Percentiles rank a stretch among this genome's conserved stretches.
Evolutionary conservation across 768 basidiomycete species (phyloP).

Genomic region (Lepiota subincarnata): DNA sequence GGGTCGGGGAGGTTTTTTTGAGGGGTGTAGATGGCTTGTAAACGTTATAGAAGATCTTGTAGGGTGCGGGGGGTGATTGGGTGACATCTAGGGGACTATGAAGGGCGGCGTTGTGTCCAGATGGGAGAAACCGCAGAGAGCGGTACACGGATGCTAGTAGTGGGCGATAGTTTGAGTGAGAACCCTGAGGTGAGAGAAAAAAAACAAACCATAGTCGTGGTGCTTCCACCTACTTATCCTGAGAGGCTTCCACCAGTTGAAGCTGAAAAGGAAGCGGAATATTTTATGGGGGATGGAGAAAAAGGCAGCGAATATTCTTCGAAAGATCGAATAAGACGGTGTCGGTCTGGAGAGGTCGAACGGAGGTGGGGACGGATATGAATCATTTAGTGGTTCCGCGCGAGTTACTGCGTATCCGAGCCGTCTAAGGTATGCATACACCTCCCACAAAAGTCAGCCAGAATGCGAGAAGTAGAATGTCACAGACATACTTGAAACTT

Average conservation of each 20-base stretch:
- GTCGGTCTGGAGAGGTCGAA: constrained; percentile 15
- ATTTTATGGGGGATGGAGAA: constrained; percentile 29
- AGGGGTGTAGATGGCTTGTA: constrained; percentile 90
- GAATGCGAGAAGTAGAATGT: not conserved
- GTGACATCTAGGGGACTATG: constrained; percentile 23
- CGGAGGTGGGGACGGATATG: constrained; percentile 50
- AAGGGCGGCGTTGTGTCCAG: constrained; percentile 54
- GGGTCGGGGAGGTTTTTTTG: constrained; percentile 69
- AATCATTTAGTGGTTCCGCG: constrained; percentile 52
- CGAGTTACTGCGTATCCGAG: constrained; percentile 88
- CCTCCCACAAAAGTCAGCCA: constrained; percentile 41
- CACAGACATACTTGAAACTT: constrained; percentile 69
- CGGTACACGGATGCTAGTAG: constrained; percentile 60
- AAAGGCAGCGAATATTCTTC: constrained; percentile 30
- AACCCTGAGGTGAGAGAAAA: not conserved
- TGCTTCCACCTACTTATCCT: constrained; percentile 42
- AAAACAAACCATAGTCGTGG: constrained; percentile 47
- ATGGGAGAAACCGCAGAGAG: constrained; percentile 67
- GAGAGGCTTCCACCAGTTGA: constrained; percentile 70
- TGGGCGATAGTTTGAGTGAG: not conserved
- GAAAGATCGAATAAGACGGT: constrained; percentile 26
- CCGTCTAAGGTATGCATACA: constrained; percentile 88
- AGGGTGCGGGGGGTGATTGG: constrained; percentile 40
- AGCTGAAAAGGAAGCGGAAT: constrained; percentile 26
- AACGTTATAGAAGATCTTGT: constrained; percentile 82